Percentiles rank a stretch among this genome's conserved stretches.
These are phyloP conservation scores for Gossypium davidsonii DNA, from an alignment of 441 rosid genomes.

Conservation along the genomic window DNA sequence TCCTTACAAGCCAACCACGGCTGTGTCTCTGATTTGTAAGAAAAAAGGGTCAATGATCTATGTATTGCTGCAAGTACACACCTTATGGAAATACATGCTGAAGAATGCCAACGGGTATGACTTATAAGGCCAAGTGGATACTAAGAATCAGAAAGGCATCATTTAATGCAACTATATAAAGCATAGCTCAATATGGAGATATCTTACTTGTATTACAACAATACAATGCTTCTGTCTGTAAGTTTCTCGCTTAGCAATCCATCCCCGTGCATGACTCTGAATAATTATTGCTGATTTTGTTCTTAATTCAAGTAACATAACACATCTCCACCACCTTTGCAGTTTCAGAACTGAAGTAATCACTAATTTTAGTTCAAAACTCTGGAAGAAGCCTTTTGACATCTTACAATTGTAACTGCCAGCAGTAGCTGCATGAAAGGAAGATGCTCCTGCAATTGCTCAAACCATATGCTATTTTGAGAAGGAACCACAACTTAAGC, in stretches of 20 bases:
- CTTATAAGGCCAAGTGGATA: not conserved
- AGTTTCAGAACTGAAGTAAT: constrained; percentile 39
- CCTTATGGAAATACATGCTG: not conserved
- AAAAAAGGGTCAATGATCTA: not conserved
- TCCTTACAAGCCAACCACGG: constrained; percentile 63
- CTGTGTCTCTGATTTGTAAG: constrained; percentile 39
- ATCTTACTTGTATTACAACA: constrained; percentile 8
- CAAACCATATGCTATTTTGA: constrained; percentile 9
- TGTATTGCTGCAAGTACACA: not conserved
- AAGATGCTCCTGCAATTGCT: constrained; percentile 41
- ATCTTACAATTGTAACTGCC: constrained; percentile 14
- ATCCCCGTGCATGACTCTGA: constrained; percentile 56
- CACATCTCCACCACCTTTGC: constrained; percentile 84
- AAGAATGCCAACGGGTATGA: too few species aligned
- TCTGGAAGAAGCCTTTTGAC: constrained; percentile 24
- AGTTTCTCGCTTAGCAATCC: constrained; percentile 44
- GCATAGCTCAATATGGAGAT: not conserved
- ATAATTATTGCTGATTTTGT: constrained; percentile 44
- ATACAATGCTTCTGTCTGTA: constrained; percentile 35
- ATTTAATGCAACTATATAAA: not conserved
- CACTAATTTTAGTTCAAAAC: constrained; percentile 24
- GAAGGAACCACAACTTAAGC: not conserved
- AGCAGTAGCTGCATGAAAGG: constrained; percentile 16
- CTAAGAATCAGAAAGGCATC: not conserved
- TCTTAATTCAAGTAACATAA: constrained; percentile 38